Evolutionary conservation across 208 protist genomes (phyloP), one percentile per base, ranked within the genome.

Genomic region (Crithidia acanthocephali): DNA sequence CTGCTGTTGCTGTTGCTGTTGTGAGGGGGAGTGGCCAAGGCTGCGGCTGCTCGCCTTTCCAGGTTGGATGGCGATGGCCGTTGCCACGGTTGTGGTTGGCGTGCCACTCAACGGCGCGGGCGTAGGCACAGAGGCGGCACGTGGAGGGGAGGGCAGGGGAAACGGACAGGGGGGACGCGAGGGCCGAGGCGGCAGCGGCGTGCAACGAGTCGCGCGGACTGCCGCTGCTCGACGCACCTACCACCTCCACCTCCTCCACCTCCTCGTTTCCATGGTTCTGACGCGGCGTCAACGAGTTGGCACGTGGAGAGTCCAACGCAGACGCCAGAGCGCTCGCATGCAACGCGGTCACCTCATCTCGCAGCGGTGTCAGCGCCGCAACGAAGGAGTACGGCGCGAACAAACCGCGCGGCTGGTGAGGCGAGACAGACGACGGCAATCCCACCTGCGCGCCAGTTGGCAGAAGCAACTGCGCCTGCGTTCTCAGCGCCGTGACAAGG

Each of bases 341-440:
- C 2, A 56, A 35, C 28, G 22, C n/a, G 33, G 7, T 32, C 30
- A 76, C 71, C 20, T 27, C 62, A 10, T 44, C 35, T 4, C 40
- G 71, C 48, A 71, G 47, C 10, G 55, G n/a, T 9, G 35, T 0
- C n/a, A 76, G 20, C 3, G 25, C 27, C 0, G 63, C n/a, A 7
- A 47, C 63, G 35, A 76, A 76, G 15, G 71, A 76, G 48, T 60
- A 66, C 40, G 71, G 23, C 13, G 44, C 56, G 15, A 76, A 76
- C 33, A 45, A 25, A 3, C 40, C 0, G 33, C 10, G 6, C 5
- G 5, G 42, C 22, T 5, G 1, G 62, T 51, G 11, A 20, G 32
- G 25, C 16, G 27, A 16, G 52, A 23, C 25, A 22, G 51, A 28
- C 9, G 45, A 48, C 44, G 16, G 2, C 18, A n/a, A 6, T 15